Evolutionary conservation across 2,329 filamentous ascomycete genomes (phyloP).

Genomic region (Aspergillus puulaauensis): DNA sequence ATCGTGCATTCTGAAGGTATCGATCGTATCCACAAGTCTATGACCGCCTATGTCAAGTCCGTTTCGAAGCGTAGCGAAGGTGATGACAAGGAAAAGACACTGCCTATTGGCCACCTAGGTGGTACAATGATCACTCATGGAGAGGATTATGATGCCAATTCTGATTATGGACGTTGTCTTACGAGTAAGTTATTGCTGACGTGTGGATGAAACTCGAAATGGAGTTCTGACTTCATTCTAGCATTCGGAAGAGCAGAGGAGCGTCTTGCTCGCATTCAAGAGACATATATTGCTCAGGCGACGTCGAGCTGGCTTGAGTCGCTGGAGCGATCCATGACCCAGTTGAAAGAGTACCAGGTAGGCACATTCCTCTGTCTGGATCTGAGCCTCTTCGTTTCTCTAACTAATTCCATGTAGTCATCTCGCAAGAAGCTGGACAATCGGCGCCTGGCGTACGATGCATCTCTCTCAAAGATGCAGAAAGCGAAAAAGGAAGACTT

Average conservation of each 20-base stretch:
- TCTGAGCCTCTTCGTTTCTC: not conserved
- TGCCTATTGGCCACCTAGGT: conserved; percentile 77
- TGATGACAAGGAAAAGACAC: conserved; percentile 83
- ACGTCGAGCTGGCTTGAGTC: conserved; percentile 86
- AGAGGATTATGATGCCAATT: conserved; percentile 88
- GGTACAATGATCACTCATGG: conserved; percentile 84
- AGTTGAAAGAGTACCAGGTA: conserved; percentile 98
- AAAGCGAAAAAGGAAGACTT: conserved; percentile 95
- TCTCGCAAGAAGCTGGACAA: conserved; percentile 93
- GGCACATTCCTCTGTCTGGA: conserved; percentile 22
- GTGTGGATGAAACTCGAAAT: not conserved
- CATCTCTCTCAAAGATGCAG: conserved; percentile 83
- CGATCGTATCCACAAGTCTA: conserved; percentile 84
- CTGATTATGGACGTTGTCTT: conserved; percentile 86
- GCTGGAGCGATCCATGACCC: conserved; percentile 81
- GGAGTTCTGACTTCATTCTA: conserved; percentile 30
- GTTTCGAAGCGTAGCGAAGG: conserved; percentile 79
- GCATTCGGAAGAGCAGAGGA: conserved; percentile 84
- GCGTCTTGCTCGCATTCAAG: conserved; percentile 79
- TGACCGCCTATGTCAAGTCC: conserved; percentile 83
- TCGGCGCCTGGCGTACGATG: conserved; percentile 85
- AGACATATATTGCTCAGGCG: conserved; percentile 74
- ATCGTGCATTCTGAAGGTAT: conserved; percentile 62
- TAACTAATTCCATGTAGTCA: conserved; percentile 48
- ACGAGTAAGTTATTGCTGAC: conserved; percentile 55